Conservation (phyloP, 306 rosid genomes). For the Quercus agrifolia region DNA sequence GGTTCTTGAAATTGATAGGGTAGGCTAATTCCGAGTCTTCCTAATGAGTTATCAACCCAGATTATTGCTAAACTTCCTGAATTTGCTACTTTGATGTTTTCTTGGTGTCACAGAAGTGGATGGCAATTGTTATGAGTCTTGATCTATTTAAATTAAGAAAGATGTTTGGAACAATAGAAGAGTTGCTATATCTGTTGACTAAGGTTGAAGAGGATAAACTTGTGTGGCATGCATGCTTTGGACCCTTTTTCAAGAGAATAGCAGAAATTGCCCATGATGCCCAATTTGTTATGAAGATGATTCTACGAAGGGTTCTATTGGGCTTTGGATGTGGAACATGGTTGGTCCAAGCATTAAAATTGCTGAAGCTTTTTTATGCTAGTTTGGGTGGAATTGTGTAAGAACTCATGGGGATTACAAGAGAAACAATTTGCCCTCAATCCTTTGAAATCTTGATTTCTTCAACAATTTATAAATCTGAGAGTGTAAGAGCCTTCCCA, state of each 20-base stretch:
- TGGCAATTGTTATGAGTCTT: constrained; percentile 45
- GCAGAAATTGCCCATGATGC: constrained; percentile 85
- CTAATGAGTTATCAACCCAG: constrained; percentile 86
- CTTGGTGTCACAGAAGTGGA: constrained; percentile 81
- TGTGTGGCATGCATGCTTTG: constrained; percentile 73
- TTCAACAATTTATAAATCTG: no score
- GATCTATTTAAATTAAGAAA: constrained; percentile 67
- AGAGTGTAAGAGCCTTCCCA: no score
- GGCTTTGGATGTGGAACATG: constrained; percentile 72
- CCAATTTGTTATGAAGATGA: constrained; percentile 53
- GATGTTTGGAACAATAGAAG: constrained; percentile 80
- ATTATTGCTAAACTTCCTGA: constrained; percentile 86
- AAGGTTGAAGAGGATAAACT: constrained; percentile 65
- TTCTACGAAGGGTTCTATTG: constrained; percentile 44
- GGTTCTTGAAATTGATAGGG: no score
- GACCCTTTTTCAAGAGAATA: constrained; percentile 69
- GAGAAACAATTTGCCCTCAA: no score
- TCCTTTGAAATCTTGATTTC: no score
- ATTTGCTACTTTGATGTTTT: constrained; percentile 51
- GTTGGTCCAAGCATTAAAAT: constrained; percentile 60
- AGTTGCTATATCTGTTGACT: constrained; percentile 80
- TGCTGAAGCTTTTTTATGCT: constrained; percentile 66
- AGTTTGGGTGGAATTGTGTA: constrained; percentile 55
- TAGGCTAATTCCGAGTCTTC: constrained; percentile 75
- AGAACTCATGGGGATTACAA: constrained; percentile 37